These are phyloP conservation scores for Ceratobasidium theobromae DNA, from an alignment of 1,284 basidiomycete species.

Conservation along the genomic window DNA sequence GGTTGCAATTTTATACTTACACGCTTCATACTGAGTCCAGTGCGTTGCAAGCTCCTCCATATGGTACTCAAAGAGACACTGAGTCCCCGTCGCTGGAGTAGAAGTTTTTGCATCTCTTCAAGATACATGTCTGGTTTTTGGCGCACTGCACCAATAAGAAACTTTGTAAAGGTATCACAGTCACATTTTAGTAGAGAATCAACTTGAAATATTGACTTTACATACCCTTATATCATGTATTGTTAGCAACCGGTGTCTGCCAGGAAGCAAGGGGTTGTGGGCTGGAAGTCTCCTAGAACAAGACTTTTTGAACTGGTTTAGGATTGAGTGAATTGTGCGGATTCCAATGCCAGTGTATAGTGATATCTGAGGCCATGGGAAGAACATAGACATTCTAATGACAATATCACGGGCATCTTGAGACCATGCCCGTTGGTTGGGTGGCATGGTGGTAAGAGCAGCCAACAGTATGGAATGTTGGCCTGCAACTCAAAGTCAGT, in stretches of 20 bases:
- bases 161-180: too few species aligned
- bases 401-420: neutral
- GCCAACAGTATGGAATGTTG: neutral
- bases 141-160: neutral
- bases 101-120: conserved; percentile 26
- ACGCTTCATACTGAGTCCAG: conserved; percentile 18
- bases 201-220: neutral
- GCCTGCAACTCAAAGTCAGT: neutral
- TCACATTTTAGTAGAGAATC: neutral
- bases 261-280: neutral
- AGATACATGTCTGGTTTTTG: conserved; percentile 31
- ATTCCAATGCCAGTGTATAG: neutral
- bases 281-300: neutral
- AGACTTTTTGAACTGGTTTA: neutral
- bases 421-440: neutral
- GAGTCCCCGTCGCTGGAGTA: neutral
- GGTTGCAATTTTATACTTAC: neutral
- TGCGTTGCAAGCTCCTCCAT: conserved; percentile 2
- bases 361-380: neutral
- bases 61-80: conserved; percentile 18
- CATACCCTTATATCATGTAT: neutral
- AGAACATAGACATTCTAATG: neutral
- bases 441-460: neutral
- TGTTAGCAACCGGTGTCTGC: neutral
- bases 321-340: neutral